phyloP scores from a whole-genome alignment of 1,139 yeast species.

The Pichia sp. region DNA sequence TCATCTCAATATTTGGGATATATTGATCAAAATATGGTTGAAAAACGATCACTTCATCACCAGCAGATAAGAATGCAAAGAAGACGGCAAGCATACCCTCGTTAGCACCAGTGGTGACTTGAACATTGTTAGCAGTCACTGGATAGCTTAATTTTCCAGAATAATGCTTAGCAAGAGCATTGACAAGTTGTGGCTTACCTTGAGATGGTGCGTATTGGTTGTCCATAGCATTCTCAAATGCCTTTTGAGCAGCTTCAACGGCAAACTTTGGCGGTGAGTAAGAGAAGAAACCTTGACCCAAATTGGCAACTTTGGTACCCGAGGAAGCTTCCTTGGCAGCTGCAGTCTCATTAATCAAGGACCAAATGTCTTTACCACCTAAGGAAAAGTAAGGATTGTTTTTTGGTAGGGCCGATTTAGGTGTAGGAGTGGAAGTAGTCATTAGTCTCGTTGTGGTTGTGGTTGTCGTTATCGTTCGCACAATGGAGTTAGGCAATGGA shows the following conservation, averaged over 20 bases:
- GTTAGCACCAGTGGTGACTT: slow-evolving; percentile 93
- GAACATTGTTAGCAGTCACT: slow-evolving; percentile 58
- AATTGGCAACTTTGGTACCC: slow-evolving; percentile 70
- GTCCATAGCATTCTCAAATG: slow-evolving; percentile 61
- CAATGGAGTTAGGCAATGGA: background rate
- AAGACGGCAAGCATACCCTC: slow-evolving; percentile 86
- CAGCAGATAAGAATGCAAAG: slow-evolving; percentile 77
- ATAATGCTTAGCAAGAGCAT: slow-evolving; percentile 65
- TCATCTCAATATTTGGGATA: slow-evolving; percentile 84
- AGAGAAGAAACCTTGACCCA: slow-evolving; percentile 96
- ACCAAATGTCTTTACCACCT: slow-evolving; percentile 85
- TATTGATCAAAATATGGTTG: slow-evolving; percentile 98
- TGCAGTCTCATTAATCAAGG: slow-evolving; percentile 89
- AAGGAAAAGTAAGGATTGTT: slow-evolving; percentile 62
- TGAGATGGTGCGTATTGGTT: slow-evolving; percentile 92
- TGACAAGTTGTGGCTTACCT: slow-evolving; percentile 72
- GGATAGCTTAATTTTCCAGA: slow-evolving; percentile 50
- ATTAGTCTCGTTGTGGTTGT: too few relatives aligned
- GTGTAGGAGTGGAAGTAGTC: too few relatives aligned
- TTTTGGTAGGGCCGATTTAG: slow-evolving; percentile 24
- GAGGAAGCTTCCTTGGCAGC: slow-evolving; percentile 59
- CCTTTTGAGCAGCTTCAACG: slow-evolving; percentile 69
- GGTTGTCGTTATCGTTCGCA: too few relatives aligned
- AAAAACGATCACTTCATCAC: slow-evolving; percentile 95
- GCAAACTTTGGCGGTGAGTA: slow-evolving; percentile 93